phyloP scores from a whole-genome alignment of 176 grass and related monocot species.

The Oryza brachyantha region DNA sequence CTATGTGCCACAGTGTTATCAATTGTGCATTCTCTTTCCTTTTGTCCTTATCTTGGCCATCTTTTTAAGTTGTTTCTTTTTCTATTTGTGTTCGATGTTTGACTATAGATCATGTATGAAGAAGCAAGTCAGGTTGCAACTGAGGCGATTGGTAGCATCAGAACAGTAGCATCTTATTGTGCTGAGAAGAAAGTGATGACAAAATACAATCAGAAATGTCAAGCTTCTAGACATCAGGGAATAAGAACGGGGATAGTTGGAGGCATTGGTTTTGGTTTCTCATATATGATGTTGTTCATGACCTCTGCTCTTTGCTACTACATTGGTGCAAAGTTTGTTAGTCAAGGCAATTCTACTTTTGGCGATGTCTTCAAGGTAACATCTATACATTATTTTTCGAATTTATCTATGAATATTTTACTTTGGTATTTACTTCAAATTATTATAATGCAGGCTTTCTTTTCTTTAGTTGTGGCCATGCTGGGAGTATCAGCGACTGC shows the following conservation, averaged over 20 bases:
- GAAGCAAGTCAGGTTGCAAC: constrained; percentile 78
- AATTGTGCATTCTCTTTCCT: not conserved
- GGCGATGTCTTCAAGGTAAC: constrained; percentile 37
- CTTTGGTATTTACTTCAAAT: constrained; percentile 5
- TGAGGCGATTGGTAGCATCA: constrained; percentile 72
- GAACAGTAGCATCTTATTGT: constrained; percentile 76
- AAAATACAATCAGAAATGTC: constrained; percentile 33
- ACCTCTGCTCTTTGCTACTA: constrained; percentile 33
- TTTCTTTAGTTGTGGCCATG: constrained; percentile 24
- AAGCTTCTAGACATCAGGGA: constrained; percentile 35
- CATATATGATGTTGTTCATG: constrained; percentile 31
- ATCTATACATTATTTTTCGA: not conserved
- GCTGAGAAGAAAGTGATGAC: constrained; percentile 49
- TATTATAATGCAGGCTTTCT: constrained; percentile 27
- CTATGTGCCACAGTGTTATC: not conserved
- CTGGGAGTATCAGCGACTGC: constrained; percentile 6
- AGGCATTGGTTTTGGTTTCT: constrained; percentile 50
- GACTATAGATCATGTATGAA: constrained; percentile 52
- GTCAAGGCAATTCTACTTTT: constrained; percentile 33
- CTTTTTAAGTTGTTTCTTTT: not conserved
- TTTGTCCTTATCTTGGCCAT: not conserved
- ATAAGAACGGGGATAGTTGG: constrained; percentile 49
- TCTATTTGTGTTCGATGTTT: constrained; percentile 7
- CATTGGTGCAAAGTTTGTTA: constrained; percentile 43
- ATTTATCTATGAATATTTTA: not conserved